phyloP scores from a whole-genome alignment of 768 basidiomycete species.

The Lactarius pseudohatsudake region DNA sequence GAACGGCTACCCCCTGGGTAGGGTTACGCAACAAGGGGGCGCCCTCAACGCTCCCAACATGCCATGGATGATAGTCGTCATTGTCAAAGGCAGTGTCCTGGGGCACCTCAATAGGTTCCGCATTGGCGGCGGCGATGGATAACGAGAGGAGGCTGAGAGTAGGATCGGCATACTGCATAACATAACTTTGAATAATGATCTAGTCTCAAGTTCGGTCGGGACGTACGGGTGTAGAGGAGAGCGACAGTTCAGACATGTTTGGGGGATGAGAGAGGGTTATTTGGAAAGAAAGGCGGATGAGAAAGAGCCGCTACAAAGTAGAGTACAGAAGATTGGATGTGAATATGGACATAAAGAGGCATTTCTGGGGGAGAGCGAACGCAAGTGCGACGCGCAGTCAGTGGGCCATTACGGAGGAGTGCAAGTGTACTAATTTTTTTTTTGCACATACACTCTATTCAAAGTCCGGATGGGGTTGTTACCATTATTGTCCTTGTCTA shows the following conservation, averaged over 20 bases:
- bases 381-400: constrained; percentile 20
- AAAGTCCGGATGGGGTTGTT: constrained; percentile 26
- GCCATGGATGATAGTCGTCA: constrained; percentile 24
- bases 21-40: constrained; percentile 22
- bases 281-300: constrained; percentile 8
- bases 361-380: constrained; percentile 16
- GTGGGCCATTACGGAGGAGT: constrained; percentile 23
- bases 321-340: constrained; percentile 21
- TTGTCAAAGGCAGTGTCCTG: constrained; percentile 29
- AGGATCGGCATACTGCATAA: constrained; percentile 16
- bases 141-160: constrained; percentile 62
- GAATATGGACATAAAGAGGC: constrained; percentile 27
- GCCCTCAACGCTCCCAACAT: constrained; percentile 13
- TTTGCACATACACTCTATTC: constrained; percentile 9
- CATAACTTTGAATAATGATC: neutral
- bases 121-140: constrained; percentile 59
- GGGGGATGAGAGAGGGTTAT: neutral
- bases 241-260: constrained; percentile 21
- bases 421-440: constrained; percentile 1
- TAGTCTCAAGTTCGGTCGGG: neutral
- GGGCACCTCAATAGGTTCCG: constrained; percentile 45
- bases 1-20: constrained; percentile 31
- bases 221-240: constrained; percentile 17
- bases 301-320: constrained; percentile 13
- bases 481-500: constrained; percentile 7